Conservation (phyloP, 2,329 filamentous ascomycete species). For the Fusarium transvaalense region DNA sequence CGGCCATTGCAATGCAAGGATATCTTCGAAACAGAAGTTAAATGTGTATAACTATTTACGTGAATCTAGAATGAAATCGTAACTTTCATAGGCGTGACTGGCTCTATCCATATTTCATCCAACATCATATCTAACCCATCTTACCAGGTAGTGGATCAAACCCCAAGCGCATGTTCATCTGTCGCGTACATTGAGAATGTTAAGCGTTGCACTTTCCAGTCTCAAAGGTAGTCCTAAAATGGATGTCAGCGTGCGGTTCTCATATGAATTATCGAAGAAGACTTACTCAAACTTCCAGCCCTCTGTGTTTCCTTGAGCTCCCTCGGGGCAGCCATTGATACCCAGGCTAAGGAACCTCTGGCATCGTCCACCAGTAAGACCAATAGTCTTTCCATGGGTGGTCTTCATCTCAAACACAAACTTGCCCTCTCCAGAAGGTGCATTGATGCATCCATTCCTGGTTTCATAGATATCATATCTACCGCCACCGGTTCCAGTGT, state of each 20-base stretch:
- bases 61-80: background rate
- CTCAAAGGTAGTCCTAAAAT: background rate
- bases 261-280: fast-evolving
- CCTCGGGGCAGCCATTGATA: constrained; percentile 7
- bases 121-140: background rate
- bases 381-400: constrained; percentile 3
- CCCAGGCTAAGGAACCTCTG: background rate
- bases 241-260: fast-evolving
- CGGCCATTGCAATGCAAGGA: no score
- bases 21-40: no score
- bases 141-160: no score
- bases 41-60: background rate
- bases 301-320: constrained; percentile 7
- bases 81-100: background rate
- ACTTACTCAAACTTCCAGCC: constrained; percentile 29
- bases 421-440: constrained; percentile 12
- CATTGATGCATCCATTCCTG: constrained; percentile 17
- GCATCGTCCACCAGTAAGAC: background rate
- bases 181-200: fast-evolving
- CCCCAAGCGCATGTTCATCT: no score
- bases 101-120: background rate
- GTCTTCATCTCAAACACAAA: constrained; percentile 22
- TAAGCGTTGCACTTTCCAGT: constrained; percentile 14
- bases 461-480: background rate
- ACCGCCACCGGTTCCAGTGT: background rate